Evolutionary conservation across 2,329 filamentous ascomycete genomes (phyloP).

Genomic region (Penicillium sp.): DNA sequence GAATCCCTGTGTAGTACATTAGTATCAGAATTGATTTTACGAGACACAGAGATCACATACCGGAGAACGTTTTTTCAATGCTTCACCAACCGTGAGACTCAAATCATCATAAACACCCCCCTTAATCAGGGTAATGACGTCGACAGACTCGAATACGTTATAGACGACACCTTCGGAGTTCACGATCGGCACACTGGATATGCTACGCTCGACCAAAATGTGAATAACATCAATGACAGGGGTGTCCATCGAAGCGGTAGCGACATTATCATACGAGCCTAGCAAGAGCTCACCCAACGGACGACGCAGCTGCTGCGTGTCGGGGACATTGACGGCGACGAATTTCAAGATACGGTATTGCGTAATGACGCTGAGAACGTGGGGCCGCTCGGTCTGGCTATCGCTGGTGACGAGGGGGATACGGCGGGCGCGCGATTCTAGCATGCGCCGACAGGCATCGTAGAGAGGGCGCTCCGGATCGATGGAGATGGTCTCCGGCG

Average conservation of each 20-base stretch:
- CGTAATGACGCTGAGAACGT: conserved; percentile 94
- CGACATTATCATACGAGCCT: conserved; percentile 78
- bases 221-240: conserved; percentile 94
- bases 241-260: conserved; percentile 82
- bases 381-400: conserved; percentile 86
- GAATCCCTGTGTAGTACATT: conserved; percentile 62
- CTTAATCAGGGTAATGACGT: conserved; percentile 94
- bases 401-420: conserved; percentile 93
- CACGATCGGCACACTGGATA: conserved; percentile 90
- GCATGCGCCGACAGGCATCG: conserved; percentile 91
- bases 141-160: conserved; percentile 96
- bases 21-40: neutral
- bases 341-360: conserved; percentile 99
- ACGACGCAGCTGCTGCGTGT: conserved; percentile 86
- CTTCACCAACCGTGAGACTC: conserved; percentile 80
- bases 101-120: conserved; percentile 90
- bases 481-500: conserved; percentile 94
- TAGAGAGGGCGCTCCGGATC: conserved; percentile 88
- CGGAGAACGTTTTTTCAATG: conserved; percentile 78
- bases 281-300: conserved; percentile 79
- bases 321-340: conserved; percentile 89
- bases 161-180: conserved; percentile 76
- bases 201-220: conserved; percentile 86
- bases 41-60: conserved; percentile 44
- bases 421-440: conserved; percentile 85